Conservation (phyloP, 2,329 filamentous ascomycete species). For the Huntiella omanensis region DNA sequence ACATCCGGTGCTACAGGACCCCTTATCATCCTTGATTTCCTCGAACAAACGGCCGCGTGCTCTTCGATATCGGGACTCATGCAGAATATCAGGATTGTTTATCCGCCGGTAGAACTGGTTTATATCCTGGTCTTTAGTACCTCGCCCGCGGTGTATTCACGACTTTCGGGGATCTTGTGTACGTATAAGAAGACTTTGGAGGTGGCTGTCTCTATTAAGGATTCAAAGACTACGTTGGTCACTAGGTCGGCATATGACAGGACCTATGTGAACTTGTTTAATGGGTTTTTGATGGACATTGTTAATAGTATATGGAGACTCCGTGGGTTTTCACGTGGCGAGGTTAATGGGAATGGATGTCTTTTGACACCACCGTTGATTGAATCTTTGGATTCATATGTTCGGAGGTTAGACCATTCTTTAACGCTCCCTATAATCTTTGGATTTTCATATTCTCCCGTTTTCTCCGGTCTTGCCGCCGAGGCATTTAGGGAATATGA, state of each 20-base stretch:
- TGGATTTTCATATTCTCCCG: conserved; percentile 38
- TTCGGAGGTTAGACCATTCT: conserved; percentile 27
- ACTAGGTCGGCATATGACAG: conserved; percentile 32
- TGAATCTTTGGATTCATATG: conserved; percentile 27
- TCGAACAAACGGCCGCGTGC: conserved; percentile 40
- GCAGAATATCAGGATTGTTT: conserved; percentile 41
- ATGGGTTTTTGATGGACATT: conserved; percentile 70
- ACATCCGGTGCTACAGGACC: conserved; percentile 21
- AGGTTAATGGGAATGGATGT: conserved; percentile 43
- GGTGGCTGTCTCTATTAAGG: conserved; percentile 13
- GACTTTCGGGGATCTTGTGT: conserved; percentile 50
- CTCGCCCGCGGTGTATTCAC: conserved; percentile 44
- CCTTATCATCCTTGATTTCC: conserved; percentile 50
- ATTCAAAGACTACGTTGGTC: conserved; percentile 24
- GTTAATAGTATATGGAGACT: conserved; percentile 70
- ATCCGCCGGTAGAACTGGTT: conserved; percentile 48
- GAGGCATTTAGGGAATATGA: conserved; percentile 36
- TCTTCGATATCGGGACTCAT: conserved; percentile 31
- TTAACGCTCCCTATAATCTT: conserved; percentile 32
- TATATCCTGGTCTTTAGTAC: conserved; percentile 52
- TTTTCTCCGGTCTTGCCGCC: conserved; percentile 36
- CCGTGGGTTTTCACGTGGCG: conserved; percentile 46
- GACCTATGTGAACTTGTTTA: conserved; percentile 50
- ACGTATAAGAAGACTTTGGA: conserved; percentile 61
- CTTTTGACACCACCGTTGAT: conserved; percentile 27